Percentiles rank a stretch among this genome's conserved stretches.
Evolutionary conservation across 2,329 filamentous ascomycete species (phyloP).

Genomic region (Geosmithia putterillii): DNA sequence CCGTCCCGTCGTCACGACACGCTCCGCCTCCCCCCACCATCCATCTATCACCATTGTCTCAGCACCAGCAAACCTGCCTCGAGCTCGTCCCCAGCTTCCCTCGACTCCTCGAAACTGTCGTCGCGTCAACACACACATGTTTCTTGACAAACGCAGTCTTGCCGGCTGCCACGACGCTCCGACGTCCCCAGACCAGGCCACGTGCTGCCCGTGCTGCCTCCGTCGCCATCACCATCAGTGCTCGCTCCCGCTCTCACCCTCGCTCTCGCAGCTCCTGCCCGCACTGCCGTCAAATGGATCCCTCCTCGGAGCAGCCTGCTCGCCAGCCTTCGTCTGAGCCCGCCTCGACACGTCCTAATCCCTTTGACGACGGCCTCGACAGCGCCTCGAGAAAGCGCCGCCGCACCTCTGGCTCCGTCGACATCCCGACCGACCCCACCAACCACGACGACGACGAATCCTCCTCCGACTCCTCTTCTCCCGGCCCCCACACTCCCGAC

Average conservation of each 20-base stretch:
- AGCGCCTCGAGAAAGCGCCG: conserved; percentile 46
- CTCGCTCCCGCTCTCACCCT: too few species aligned
- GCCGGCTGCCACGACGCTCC: conserved; percentile 41
- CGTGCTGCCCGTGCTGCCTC: too few species aligned
- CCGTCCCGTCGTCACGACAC: too few species aligned
- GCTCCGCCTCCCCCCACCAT: too few species aligned
- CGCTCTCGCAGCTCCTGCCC: too few species aligned
- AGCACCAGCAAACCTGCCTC: background rate
- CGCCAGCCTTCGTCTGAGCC: conserved; percentile 51
- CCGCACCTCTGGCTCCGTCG: conserved; percentile 25
- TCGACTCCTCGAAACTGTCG: background rate
- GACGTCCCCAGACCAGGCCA: conserved; percentile 33
- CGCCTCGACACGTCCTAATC: conserved; percentile 49
- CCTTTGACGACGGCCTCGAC: conserved; percentile 45
- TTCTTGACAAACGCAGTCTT: conserved; percentile 38
- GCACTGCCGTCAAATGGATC: conserved; percentile 43
- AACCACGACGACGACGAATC: background rate
- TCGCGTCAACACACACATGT: conserved; percentile 36
- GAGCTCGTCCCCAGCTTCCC: background rate
- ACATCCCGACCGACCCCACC: background rate
- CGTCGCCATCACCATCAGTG: too few species aligned
- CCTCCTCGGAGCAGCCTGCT: conserved; percentile 36
- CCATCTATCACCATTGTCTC: background rate
- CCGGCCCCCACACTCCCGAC: background rate
- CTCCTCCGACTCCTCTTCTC: background rate